Evolutionary conservation across 75 land plant species (phyloP).

Genomic region (Azolla pinnata): DNA sequence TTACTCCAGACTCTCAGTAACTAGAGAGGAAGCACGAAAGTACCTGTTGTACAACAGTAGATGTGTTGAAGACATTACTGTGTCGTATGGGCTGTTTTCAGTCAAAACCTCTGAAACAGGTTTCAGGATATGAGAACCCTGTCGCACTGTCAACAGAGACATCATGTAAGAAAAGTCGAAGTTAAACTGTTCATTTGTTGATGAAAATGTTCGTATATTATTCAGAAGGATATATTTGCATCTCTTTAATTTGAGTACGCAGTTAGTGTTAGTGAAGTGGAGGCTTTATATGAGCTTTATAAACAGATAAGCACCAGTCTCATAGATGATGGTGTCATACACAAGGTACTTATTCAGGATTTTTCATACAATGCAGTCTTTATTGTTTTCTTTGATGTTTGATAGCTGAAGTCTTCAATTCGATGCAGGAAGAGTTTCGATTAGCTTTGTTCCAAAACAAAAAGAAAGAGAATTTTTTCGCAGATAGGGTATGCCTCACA

Average conservation of each 20-base stretch:
- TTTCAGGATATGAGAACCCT: constrained; percentile 19
- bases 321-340: constrained; percentile 5
- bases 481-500: constrained; percentile 66
- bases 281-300: constrained; percentile 39
- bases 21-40: no score
- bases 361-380: no score
- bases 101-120: constrained; percentile 1
- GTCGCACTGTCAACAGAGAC: constrained; percentile 12
- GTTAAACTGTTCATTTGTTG: no score
- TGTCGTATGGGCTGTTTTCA: constrained; percentile 12
- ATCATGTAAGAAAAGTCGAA: constrained; percentile 12
- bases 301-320: constrained; percentile 34
- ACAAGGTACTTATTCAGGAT: constrained; percentile 2
- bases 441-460: constrained; percentile 71
- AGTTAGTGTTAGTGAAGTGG: constrained; percentile 41
- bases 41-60: no score
- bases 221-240: not conserved
- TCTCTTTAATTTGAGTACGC: not conserved
- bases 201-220: not conserved
- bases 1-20: no score
- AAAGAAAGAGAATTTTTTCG: constrained; percentile 82
- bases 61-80: no score
- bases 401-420: no score
- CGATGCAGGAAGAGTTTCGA: constrained; percentile 72
- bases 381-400: no score